Conservation (phyloP, 345 rosid species). For the Acer yangbiense region DNA sequence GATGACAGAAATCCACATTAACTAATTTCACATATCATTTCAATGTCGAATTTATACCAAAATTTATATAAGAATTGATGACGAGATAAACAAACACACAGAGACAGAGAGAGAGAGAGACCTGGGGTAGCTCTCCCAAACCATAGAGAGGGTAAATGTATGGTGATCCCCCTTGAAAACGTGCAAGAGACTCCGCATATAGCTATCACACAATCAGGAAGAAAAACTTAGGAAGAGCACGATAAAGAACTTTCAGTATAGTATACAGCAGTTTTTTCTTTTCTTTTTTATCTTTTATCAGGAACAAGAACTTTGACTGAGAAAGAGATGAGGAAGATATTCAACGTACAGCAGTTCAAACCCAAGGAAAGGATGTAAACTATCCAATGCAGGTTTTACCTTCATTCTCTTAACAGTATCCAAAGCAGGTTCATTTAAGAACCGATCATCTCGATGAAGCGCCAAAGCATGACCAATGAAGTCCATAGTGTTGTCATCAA, state of each 20-base stretch:
- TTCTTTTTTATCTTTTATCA: background rate
- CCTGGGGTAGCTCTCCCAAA: slow-evolving; percentile 99
- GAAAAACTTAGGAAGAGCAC: slow-evolving; percentile 15
- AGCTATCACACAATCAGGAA: slow-evolving; percentile 49
- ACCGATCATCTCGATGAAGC: slow-evolving; percentile 82
- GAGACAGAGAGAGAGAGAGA: slow-evolving; percentile 16
- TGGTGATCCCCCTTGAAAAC: slow-evolving; percentile 97
- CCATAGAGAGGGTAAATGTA: slow-evolving; percentile 96
- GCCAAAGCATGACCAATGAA: slow-evolving; percentile 98
- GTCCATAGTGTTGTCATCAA: slow-evolving; percentile 83
- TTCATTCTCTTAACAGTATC: slow-evolving; percentile 97
- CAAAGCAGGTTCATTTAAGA: slow-evolving; percentile 84
- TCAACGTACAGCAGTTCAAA: background rate
- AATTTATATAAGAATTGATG: background rate
- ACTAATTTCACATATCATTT: background rate
- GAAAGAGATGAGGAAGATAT: background rate
- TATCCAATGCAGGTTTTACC: slow-evolving; percentile 40
- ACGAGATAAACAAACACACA: too few relatives aligned
- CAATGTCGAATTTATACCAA: background rate
- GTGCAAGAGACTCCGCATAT: slow-evolving; percentile 90
- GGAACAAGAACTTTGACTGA: background rate
- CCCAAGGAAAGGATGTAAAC: background rate
- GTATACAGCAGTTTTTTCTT: background rate
- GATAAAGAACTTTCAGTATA: background rate
- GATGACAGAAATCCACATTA: background rate